phyloP scores from a whole-genome alignment of 2,329 filamentous ascomycete species.

The Arachnopeziza araneosa region DNA sequence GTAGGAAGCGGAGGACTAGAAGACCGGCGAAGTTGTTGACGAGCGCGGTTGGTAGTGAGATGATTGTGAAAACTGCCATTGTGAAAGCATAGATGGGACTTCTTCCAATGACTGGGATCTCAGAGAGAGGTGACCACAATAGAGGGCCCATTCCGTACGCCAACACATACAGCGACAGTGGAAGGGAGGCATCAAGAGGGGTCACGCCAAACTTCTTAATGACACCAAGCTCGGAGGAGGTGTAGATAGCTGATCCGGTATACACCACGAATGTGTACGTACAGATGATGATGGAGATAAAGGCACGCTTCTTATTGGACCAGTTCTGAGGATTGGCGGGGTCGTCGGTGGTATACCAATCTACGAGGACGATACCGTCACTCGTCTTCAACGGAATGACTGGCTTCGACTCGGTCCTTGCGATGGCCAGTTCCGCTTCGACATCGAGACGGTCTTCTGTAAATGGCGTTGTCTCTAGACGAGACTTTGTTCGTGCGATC shows the following conservation, averaged over 20 bases:
- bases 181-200: constrained; percentile 47
- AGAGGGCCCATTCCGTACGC: constrained; percentile 60
- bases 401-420: constrained; percentile 39
- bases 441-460: constrained; percentile 34
- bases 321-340: constrained; percentile 52
- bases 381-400: constrained; percentile 36
- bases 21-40: constrained; percentile 58
- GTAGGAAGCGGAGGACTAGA: constrained; percentile 58
- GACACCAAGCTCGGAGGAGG: constrained; percentile 41
- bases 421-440: constrained; percentile 34
- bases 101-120: constrained; percentile 61
- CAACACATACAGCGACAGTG: constrained; percentile 57
- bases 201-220: constrained; percentile 48
- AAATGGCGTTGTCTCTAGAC: constrained; percentile 27
- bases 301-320: constrained; percentile 38
- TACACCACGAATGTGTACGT: constrained; percentile 57
- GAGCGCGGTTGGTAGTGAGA: constrained; percentile 59
- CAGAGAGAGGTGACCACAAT: constrained; percentile 59
- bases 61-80: constrained; percentile 62
- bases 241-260: constrained; percentile 45
- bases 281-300: constrained; percentile 42
- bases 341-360: constrained; percentile 52
- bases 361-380: constrained; percentile 47
- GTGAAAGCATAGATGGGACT: constrained; percentile 64
- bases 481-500: constrained; percentile 20